These are phyloP conservation scores for Microbotryomycetes sp. DNA, from an alignment of 1,284 basidiomycete species.

Conservation along the genomic window DNA sequence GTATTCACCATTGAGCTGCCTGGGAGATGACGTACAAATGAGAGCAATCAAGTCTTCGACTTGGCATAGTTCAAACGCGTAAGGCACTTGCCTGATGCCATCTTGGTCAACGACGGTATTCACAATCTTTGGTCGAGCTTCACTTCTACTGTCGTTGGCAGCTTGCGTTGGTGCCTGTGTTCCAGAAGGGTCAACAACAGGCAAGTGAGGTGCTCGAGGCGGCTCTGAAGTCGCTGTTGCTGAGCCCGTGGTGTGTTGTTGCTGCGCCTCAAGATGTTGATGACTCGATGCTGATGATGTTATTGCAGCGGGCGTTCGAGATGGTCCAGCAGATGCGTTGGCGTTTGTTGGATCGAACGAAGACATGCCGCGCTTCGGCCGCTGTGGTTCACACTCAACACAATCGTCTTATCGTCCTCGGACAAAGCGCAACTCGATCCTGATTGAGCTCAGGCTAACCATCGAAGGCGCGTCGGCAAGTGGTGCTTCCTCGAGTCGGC, in stretches of 20 bases:
- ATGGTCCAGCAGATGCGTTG: conserved; percentile 19
- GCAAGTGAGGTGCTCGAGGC: not conserved
- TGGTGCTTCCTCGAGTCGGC: too few relatives aligned
- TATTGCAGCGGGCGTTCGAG: not conserved
- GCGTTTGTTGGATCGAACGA: conserved; percentile 22
- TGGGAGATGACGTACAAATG: conserved; percentile 55
- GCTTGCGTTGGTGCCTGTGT: not conserved
- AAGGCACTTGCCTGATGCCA: conserved; percentile 30
- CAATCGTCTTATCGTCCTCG: too few relatives aligned
- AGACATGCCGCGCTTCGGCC: too few relatives aligned
- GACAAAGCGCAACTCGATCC: too few relatives aligned
- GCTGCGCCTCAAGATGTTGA: not conserved
- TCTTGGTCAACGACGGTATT: conserved; percentile 16
- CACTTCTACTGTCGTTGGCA: not conserved
- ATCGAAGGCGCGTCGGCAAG: too few relatives aligned
- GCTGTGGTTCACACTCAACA: too few relatives aligned
- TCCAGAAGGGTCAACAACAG: not conserved
- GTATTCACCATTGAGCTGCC: conserved; percentile 9
- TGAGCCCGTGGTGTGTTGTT: not conserved
- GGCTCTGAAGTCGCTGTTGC: not conserved
- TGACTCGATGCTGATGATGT: not conserved
- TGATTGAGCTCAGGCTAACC: too few relatives aligned
- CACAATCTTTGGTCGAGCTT: conserved; percentile 9
- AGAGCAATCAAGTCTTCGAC: conserved; percentile 75
- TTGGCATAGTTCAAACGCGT: conserved; percentile 42